Conservation (phyloP, 2,329 filamentous ascomycete genomes). For the Pseudogymnoascus pannorum region DNA sequence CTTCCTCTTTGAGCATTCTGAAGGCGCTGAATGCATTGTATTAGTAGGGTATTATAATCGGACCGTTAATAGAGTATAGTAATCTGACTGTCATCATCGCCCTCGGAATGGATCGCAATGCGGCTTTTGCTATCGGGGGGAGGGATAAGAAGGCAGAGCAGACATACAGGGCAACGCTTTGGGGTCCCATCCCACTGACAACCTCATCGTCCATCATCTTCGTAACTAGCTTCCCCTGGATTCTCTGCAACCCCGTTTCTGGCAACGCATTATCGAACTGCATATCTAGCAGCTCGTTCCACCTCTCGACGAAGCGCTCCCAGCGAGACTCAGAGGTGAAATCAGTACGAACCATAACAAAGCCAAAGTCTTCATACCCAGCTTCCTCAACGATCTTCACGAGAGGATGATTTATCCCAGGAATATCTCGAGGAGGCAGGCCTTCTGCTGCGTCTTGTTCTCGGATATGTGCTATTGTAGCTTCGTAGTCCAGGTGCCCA, state of each 20-base stretch:
- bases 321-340: background rate
- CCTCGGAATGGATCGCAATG: background rate
- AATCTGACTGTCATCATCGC: no score
- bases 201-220: background rate
- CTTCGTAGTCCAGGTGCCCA: background rate
- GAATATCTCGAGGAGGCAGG: background rate
- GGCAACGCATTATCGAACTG: background rate
- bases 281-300: background rate
- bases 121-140: background rate
- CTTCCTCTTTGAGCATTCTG: no score
- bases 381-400: background rate
- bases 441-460: background rate
- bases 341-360: background rate
- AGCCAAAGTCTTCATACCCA: conserved; percentile 2
- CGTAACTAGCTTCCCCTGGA: background rate
- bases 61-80: no score
- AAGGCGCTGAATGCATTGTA: no score
- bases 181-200: background rate
- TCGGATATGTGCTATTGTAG: background rate
- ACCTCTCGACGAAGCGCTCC: background rate
- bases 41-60: no score
- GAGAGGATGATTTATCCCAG: background rate
- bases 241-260: background rate
- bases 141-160: background rate
- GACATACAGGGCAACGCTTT: background rate